These are phyloP conservation scores for Boletus rufocinnamomeus DNA, from an alignment of 768 basidiomycete genomes.

Conservation along the genomic window DNA sequence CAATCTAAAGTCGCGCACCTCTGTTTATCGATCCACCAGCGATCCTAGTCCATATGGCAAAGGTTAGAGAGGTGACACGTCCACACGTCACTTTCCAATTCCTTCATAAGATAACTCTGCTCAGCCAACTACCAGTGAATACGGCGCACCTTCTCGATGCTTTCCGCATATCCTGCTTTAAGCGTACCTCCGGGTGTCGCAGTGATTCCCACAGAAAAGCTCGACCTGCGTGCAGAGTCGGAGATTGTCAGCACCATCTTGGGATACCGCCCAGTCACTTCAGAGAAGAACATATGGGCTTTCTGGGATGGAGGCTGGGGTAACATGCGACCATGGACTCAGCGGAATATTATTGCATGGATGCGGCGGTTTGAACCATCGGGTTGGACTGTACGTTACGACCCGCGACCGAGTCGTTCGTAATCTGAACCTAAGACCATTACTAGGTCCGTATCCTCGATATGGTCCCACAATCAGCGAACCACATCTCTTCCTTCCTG, in stretches of 20 bases:
- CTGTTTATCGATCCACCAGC: background rate
- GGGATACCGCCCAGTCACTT: background rate
- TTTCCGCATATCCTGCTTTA: background rate
- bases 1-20: background rate
- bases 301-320: constrained; percentile 3
- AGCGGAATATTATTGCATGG: constrained; percentile 2
- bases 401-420: background rate
- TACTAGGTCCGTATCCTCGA: constrained; percentile 2
- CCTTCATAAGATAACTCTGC: background rate
- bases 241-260: background rate
- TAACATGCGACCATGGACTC: constrained; percentile 3
- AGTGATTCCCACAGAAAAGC: background rate
- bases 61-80: background rate
- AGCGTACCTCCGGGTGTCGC: background rate
- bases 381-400: constrained; percentile 4
- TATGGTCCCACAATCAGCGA: background rate
- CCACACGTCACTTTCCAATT: background rate
- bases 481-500: constrained; percentile 4
- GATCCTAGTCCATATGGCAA: background rate
- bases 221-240: background rate
- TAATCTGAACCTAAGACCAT: background rate
- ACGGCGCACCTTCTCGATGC: background rate
- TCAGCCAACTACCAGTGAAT: background rate
- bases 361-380: constrained; percentile 3
- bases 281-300: constrained; percentile 5